Percentiles rank a stretch among this genome's conserved stretches.
Conservation (phyloP, 495 filamentous ascomycete genomes). For the Geoglossum glabrum region DNA sequence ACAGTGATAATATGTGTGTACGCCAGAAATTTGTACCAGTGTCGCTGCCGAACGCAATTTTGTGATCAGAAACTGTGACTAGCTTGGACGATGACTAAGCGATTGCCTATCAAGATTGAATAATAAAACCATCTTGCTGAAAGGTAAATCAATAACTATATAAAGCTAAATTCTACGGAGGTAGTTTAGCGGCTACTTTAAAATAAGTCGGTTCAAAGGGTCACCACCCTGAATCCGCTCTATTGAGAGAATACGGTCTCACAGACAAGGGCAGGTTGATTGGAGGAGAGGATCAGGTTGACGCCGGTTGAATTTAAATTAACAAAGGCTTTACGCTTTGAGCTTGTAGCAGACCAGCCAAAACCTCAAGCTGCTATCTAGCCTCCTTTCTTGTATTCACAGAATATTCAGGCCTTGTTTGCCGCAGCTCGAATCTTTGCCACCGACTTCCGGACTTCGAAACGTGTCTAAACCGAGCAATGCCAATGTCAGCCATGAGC, state of each 20-base stretch:
- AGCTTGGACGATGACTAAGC: not conserved
- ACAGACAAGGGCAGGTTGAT: not conserved
- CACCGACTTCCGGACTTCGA: slow-evolving; percentile 84
- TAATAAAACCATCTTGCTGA: no score
- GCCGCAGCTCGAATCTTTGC: slow-evolving; percentile 49
- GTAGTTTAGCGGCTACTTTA: not conserved
- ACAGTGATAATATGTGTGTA: not conserved
- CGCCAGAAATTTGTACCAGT: not conserved
- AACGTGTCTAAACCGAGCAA: slow-evolving; percentile 38
- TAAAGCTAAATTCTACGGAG: not conserved
- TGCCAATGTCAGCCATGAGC: not conserved
- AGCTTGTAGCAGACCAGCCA: not conserved
- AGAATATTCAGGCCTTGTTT: slow-evolving; percentile 25
- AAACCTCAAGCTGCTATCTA: not conserved
- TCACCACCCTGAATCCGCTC: not conserved
- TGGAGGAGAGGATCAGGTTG: not conserved
- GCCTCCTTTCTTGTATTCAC: not conserved
- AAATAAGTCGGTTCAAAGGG: not conserved
- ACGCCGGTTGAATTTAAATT: not conserved
- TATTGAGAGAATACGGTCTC: not conserved
- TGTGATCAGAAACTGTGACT: not conserved
- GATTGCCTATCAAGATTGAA: not conserved
- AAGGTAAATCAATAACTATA: no score
- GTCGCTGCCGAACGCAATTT: not conserved
- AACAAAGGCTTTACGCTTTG: not conserved